Evolutionary conservation across 352 stramenopile species (phyloP).

Genomic region (Pythium sp.): DNA sequence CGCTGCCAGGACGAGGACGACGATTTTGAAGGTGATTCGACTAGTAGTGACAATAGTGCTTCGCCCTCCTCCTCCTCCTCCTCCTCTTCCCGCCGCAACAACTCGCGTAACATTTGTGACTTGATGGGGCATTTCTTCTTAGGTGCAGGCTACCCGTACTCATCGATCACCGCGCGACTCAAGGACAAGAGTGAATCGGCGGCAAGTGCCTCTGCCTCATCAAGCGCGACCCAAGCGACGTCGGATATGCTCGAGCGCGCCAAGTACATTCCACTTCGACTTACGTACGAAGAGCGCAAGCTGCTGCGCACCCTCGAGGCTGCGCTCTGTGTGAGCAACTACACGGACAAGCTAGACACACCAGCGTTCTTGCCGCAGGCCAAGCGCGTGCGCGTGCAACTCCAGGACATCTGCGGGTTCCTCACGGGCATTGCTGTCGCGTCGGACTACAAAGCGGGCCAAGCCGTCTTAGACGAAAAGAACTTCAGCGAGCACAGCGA

Average conservation of each 20-base stretch:
- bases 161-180: constrained; percentile 8
- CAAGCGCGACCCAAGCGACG: constrained; percentile 3
- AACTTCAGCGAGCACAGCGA: constrained; percentile 86
- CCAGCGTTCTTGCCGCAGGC: constrained; percentile 54
- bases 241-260: constrained; percentile 85
- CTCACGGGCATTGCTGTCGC: constrained; percentile 90
- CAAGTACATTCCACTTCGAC: constrained; percentile 95
- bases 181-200: constrained; percentile 8
- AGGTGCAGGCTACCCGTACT: constrained; percentile 49
- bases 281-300: constrained; percentile 95
- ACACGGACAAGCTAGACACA: constrained; percentile 92
- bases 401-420: constrained; percentile 91
- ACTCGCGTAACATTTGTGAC: constrained; percentile 83
- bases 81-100: constrained; percentile 27
- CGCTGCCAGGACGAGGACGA: constrained; percentile 20
- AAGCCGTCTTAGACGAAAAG: constrained; percentile 86
- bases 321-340: constrained; percentile 90
- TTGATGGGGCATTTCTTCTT: constrained; percentile 86
- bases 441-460: constrained; percentile 87
- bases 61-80: constrained; percentile 31
- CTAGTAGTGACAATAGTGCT: constrained; percentile 33
- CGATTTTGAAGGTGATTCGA: constrained; percentile 39
- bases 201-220: background rate
- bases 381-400: constrained; percentile 84
- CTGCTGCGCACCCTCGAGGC: constrained; percentile 93